Evolutionary conservation across 257 asterid species (phyloP), one percentile per base, ranked within the genome.

Genomic region (Buddleja alternifolia): DNA sequence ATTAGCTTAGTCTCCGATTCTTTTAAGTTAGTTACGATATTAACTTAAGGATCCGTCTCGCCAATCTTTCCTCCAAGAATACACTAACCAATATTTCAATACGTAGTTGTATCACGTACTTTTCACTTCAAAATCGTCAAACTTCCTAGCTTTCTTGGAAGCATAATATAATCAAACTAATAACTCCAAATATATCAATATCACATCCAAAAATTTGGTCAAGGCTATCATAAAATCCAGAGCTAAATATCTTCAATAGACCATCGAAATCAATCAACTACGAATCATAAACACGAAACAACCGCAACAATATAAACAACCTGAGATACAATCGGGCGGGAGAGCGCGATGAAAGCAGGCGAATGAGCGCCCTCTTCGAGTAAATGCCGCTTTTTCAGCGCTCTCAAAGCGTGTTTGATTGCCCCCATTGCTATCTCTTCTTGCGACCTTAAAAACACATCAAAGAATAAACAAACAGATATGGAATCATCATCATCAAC

Each of bases 311-410:
- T 23, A 12, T 15, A n/a, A 63, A 65, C 40, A 58, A 88, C 98
- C 93, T 90, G 98, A 55, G 90, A 75, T 29, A 83, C 51, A 50
- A 90, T 42, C 60, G 98, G 98, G 70, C 90, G 80, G 46, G 91
- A 86, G 25, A 93, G 88, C 58, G 98, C 98, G 63, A 68, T 29
- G 20, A 88, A 75, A 66, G 98, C 96, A 24, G 96, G 97, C 21
- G 95, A 76, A 82, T 93, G 98, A 65, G 98, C 98, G 6, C 85
- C 98, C 77, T 93, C 98, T 79, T 93, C 98, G 10, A 82, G 77
- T 32, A 86, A 86, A 86, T 90, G 98, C 59, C 97, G 93, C 77
- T 82, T 90, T 42, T 82, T 86, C 71, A 90, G 84, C 25, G 96
- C 90, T 75, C 76, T 85, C 73, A 90, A 42, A 59, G 98, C 98